Conservation (phyloP, 441 rosid genomes). For the Francoa sonchifolia region DNA sequence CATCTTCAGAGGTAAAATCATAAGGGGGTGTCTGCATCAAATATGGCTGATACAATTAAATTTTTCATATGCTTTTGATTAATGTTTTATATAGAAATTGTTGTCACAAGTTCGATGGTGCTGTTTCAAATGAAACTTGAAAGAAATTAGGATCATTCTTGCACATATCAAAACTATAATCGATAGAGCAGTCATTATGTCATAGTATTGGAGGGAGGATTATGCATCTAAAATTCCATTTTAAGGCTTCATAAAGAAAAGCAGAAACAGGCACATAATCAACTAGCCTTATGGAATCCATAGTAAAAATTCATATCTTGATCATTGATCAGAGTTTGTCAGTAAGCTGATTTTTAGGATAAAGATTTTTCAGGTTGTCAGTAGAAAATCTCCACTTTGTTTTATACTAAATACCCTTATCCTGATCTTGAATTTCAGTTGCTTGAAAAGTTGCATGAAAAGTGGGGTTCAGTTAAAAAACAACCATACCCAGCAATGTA, state of each 20-base stretch:
- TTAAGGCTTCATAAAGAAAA: background rate
- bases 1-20: conserved; percentile 46
- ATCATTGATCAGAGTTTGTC: too few species aligned
- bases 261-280: background rate
- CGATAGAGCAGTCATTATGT: too few species aligned
- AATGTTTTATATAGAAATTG: background rate
- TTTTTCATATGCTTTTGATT: background rate
- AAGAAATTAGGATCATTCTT: too few species aligned
- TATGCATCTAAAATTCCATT: too few species aligned
- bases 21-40: background rate
- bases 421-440: conserved; percentile 20
- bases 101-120: too few species aligned
- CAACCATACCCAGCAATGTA: conserved; percentile 61
- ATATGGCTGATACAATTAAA: background rate
- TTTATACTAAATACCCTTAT: conserved; percentile 2
- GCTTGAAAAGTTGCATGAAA: conserved; percentile 48
- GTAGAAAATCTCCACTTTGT: background rate
- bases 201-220: background rate
- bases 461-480: conserved; percentile 39
- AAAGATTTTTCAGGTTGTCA: conserved; percentile 1
- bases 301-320: background rate
- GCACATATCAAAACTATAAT: too few species aligned
- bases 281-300: too few species aligned
- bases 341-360: background rate
- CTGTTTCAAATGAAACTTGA: too few species aligned